phyloP scores from a whole-genome alignment of 768 basidiomycete species.

The Hericium rajendrae region DNA sequence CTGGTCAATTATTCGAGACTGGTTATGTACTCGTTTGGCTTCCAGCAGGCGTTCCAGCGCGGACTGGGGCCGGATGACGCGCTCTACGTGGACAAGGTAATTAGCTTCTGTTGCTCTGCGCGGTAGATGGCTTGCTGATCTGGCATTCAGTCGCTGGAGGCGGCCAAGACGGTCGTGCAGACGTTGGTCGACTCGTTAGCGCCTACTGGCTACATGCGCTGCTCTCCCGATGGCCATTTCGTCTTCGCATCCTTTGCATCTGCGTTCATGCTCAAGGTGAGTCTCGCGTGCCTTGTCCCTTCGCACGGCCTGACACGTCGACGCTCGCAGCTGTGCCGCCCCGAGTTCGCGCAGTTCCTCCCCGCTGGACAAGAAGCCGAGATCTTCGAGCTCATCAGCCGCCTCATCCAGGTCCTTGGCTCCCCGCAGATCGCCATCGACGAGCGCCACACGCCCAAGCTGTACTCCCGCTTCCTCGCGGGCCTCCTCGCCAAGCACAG shows the following conservation, averaged over 20 bases:
- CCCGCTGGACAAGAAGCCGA: slow-evolving; percentile 46
- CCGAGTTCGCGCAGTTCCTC: slow-evolving; percentile 57
- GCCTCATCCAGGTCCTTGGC: slow-evolving; percentile 56
- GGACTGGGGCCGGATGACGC: slow-evolving; percentile 16
- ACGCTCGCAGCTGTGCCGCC: slow-evolving; percentile 59
- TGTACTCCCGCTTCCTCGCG: slow-evolving; percentile 72
- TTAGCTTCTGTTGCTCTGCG: background rate
- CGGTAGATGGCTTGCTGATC: slow-evolving; percentile 2
- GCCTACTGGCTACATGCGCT: slow-evolving; percentile 18
- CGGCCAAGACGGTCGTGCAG: slow-evolving; percentile 8
- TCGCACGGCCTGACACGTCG: background rate
- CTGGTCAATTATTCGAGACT: slow-evolving; percentile 24
- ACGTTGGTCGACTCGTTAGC: slow-evolving; percentile 10
- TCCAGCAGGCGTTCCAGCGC: slow-evolving; percentile 27
- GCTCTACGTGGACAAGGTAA: slow-evolving; percentile 20
- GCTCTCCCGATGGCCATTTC: slow-evolving; percentile 18
- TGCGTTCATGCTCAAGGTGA: slow-evolving; percentile 74
- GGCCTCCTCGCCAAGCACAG: slow-evolving; percentile 51
- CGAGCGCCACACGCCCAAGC: slow-evolving; percentile 69
- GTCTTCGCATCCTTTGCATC: slow-evolving; percentile 38
- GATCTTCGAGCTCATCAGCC: slow-evolving; percentile 54
- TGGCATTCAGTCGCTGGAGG: slow-evolving; percentile 7
- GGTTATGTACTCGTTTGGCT: slow-evolving; percentile 33
- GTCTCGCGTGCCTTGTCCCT: slow-evolving; percentile 2
- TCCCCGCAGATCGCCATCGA: slow-evolving; percentile 69